A percentile compares a stretch with the other conserved stretches of the same genome.
Conservation (phyloP, 441 rosid species). For the Geranium incanum region DNA sequence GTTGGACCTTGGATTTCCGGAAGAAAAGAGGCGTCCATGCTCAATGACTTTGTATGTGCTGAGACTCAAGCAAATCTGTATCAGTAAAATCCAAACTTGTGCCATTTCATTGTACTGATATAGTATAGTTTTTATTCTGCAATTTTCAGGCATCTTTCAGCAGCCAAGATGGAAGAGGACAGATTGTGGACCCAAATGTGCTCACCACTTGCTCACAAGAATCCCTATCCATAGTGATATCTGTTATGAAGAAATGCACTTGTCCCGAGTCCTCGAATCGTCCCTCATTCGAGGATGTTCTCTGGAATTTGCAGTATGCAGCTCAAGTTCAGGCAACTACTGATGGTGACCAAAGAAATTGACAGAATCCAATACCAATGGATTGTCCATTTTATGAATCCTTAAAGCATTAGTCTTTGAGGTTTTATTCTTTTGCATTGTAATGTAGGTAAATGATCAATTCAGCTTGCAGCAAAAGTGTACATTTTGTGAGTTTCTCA, state of each 20-base stretch:
- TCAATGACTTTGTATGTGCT: constrained; percentile 34
- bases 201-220: constrained; percentile 39
- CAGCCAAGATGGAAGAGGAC: constrained; percentile 31
- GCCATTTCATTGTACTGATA: constrained; percentile 2
- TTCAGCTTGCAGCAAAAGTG: background rate
- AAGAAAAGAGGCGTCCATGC: constrained; percentile 26
- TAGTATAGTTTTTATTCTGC: background rate
- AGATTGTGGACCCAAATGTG: constrained; percentile 33
- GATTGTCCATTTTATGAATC: background rate
- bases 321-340: constrained; percentile 4
- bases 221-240: constrained; percentile 40
- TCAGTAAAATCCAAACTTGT: background rate
- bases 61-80: background rate
- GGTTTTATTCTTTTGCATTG: background rate
- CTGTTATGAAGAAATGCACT: constrained; percentile 44
- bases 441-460: background rate
- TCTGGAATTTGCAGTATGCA: constrained; percentile 8
- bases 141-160: constrained; percentile 34
- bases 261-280: background rate
- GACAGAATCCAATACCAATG: background rate
- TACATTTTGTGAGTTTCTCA: background rate
- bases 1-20: constrained; percentile 30
- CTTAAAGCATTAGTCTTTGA: background rate
- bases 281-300: background rate
- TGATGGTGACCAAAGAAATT: background rate